Conservation (phyloP, 2,329 filamentous ascomycete species). For the Botrytis fabae region DNA sequence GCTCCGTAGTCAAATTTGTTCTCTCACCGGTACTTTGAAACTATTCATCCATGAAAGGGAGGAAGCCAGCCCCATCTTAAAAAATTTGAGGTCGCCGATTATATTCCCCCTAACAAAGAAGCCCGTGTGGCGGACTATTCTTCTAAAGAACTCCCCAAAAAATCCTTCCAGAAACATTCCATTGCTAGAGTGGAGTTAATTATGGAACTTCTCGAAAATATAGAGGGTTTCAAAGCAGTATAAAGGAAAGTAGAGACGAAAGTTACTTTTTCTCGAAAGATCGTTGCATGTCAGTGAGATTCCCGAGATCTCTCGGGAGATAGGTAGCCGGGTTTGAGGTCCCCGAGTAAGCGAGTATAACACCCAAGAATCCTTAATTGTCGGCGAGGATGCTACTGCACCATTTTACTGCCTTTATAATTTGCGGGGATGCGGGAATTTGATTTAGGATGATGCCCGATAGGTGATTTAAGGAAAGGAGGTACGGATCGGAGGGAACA, state of each 20-base stretch:
- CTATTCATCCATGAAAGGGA: slow-evolving; percentile 4
- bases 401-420: not conserved
- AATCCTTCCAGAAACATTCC: not conserved
- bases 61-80: slow-evolving; percentile 12
- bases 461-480: slow-evolving; percentile 3
- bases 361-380: not conserved
- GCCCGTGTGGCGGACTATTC: not conserved
- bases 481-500: slow-evolving; percentile 5
- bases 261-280: not conserved
- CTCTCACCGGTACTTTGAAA: slow-evolving; percentile 5
- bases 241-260: not conserved
- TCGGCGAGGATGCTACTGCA: slow-evolving; percentile 23
- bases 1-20: not conserved
- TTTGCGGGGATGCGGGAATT: slow-evolving; percentile 5
- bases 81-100: slow-evolving; percentile 24
- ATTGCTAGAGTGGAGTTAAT: not conserved
- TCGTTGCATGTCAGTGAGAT: slow-evolving; percentile 14
- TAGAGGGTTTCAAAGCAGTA: not conserved
- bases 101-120: slow-evolving; percentile 15
- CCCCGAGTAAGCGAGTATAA: slow-evolving; percentile 18
- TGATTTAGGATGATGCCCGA: slow-evolving; percentile 12
- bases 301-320: slow-evolving; percentile 25
- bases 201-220: not conserved
- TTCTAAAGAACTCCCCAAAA: not conserved
- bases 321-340: slow-evolving; percentile 22